Percentiles rank a stretch among this genome's conserved stretches.
Evolutionary conservation across 805 yeast genomes (phyloP).

Genomic region (Pichia phayaonensis): DNA sequence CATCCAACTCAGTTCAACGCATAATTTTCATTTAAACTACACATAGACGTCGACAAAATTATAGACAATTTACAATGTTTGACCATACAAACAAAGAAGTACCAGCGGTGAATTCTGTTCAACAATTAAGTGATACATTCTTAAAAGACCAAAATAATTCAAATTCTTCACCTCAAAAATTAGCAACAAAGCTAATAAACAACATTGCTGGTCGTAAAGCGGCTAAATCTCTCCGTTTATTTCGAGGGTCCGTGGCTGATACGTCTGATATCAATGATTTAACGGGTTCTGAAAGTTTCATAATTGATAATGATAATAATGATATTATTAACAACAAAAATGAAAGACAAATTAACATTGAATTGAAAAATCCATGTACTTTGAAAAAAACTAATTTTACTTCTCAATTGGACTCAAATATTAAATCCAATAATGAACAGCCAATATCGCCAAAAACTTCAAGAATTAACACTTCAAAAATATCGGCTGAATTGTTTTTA

Average conservation of each 20-base stretch:
- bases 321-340: not conserved
- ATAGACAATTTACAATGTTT: not conserved
- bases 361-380: constrained; percentile 5
- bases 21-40: not conserved
- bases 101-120: not conserved
- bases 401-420: not conserved
- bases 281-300: not conserved
- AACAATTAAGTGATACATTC: not conserved
- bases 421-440: not conserved
- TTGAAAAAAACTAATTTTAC: not conserved
- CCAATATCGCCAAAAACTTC: not conserved
- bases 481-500: not conserved
- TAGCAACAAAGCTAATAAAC: constrained; percentile 3
- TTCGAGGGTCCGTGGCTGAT: constrained; percentile 25
- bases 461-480: not conserved
- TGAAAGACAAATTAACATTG: not conserved
- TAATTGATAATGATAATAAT: not conserved
- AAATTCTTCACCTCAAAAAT: constrained; percentile 4
- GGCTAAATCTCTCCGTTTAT: constrained; percentile 42
- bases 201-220: constrained; percentile 35
- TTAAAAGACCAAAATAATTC: not conserved
- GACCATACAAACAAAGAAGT: not conserved
- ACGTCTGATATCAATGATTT: not conserved
- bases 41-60: not conserved
- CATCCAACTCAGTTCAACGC: not conserved